Conservation (phyloP, 306 rosid species). For the Ammopiptanthus mongolicus region DNA sequence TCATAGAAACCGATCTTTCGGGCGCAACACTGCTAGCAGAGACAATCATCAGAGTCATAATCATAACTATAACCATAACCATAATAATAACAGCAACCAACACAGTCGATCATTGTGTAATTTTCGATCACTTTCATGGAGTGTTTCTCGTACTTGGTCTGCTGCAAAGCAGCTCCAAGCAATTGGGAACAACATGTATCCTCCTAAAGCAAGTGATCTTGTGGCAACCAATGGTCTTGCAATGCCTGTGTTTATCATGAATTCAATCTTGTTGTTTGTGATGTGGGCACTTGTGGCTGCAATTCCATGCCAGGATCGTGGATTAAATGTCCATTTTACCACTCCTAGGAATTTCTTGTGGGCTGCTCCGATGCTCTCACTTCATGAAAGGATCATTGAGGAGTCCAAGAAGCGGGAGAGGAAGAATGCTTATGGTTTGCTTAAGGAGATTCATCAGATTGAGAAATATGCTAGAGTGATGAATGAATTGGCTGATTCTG, state of each 20-base stretch:
- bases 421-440: conserved; percentile 68
- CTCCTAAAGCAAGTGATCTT: conserved; percentile 66
- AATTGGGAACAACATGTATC: conserved; percentile 56
- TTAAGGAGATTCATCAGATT: conserved; percentile 75
- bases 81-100: neutral
- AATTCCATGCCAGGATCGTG: conserved; percentile 97
- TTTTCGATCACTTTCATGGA: conserved; percentile 85
- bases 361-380: conserved; percentile 59
- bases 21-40: conserved; percentile 40
- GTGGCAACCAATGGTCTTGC: conserved; percentile 63
- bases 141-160: conserved; percentile 90
- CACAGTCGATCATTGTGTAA: conserved; percentile 49
- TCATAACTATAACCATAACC: neutral
- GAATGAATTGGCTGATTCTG: conserved; percentile 68
- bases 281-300: conserved; percentile 97
- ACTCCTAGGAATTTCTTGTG: conserved; percentile 57
- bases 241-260: conserved; percentile 50
- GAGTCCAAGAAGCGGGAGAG: conserved; percentile 81
- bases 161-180: conserved; percentile 89
- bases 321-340: conserved; percentile 68
- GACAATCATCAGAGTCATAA: conserved; percentile 23
- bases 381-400: conserved; percentile 72
- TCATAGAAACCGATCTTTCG: conserved; percentile 74
- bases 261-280: conserved; percentile 59
- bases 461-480: conserved; percentile 64